Conservation (phyloP, 108 stramenopile genomes). For the Pseudonitzschia delicatissima region DNA sequence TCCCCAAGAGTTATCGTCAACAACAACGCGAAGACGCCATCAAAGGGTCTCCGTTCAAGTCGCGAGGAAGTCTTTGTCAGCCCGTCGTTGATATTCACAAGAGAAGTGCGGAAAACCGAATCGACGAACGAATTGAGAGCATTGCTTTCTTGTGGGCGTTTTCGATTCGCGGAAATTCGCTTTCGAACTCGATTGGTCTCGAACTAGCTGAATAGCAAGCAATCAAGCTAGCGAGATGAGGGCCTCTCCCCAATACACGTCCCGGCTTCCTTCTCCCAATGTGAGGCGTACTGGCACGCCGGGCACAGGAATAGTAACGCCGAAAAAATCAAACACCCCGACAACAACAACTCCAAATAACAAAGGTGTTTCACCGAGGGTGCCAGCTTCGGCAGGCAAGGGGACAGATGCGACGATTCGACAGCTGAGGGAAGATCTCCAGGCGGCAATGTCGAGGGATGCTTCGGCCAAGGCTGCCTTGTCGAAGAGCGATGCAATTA, state of each 20-base stretch:
- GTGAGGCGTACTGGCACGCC: neutral
- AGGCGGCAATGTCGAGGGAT: slow-evolving; percentile 33
- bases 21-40: too few species aligned
- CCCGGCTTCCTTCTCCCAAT: slow-evolving; percentile 34
- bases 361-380: neutral
- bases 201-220: too few species aligned
- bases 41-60: too few species aligned
- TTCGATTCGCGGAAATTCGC: too few species aligned
- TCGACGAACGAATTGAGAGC: too few species aligned
- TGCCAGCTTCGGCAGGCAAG: slow-evolving; percentile 3
- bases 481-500: slow-evolving; percentile 48
- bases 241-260: slow-evolving; percentile 30
- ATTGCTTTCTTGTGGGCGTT: too few species aligned
- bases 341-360: neutral
- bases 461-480: slow-evolving; percentile 35
- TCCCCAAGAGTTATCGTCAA: too few species aligned
- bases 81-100: too few species aligned
- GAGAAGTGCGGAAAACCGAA: too few species aligned
- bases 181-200: too few species aligned
- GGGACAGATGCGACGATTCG: slow-evolving; percentile 35
- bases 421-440: slow-evolving; percentile 34
- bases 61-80: too few species aligned
- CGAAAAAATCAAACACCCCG: neutral
- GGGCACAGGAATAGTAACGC: neutral
- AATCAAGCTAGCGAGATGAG: slow-evolving; percentile 15